These are phyloP conservation scores for Neurospora sp. DNA, from an alignment of 495 filamentous ascomycete species.

Conservation along the genomic window DNA sequence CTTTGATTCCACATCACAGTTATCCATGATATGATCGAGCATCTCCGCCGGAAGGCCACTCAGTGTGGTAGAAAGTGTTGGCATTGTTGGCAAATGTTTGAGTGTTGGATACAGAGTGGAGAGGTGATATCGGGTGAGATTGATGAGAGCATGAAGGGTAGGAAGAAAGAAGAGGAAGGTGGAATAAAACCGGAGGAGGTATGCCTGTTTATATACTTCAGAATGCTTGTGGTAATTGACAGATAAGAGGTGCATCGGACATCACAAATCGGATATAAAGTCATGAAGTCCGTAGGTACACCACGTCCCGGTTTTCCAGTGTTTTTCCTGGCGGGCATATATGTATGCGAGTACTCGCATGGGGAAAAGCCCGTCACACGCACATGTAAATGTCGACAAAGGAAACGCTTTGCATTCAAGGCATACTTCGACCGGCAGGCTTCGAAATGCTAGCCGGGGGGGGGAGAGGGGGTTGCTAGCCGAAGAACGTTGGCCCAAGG, in stretches of 20 bases:
- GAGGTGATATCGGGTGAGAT: neutral
- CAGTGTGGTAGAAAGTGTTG: neutral
- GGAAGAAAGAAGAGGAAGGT: neutral
- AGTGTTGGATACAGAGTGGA: neutral
- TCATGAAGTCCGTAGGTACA: neutral
- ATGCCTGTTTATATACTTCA: neutral
- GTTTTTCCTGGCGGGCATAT: neutral
- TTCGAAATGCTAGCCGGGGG: neutral
- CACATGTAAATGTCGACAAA: neutral
- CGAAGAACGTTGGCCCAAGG: neutral
- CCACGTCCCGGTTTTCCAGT: neutral
- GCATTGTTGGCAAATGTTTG: neutral
- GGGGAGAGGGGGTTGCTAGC: neutral
- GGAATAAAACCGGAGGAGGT: neutral
- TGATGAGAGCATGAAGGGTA: neutral
- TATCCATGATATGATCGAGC: neutral
- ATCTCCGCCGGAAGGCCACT: neutral
- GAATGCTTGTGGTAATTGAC: neutral
- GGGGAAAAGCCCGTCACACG: neutral
- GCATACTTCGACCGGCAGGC: neutral
- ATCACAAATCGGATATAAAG: neutral
- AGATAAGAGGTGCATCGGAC: neutral
- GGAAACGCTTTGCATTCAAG: neutral
- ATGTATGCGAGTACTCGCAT: neutral
- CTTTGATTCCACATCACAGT: neutral